Evolutionary conservation across 805 yeast species (phyloP).

Genomic region (Hanseniaspora singularis): DNA sequence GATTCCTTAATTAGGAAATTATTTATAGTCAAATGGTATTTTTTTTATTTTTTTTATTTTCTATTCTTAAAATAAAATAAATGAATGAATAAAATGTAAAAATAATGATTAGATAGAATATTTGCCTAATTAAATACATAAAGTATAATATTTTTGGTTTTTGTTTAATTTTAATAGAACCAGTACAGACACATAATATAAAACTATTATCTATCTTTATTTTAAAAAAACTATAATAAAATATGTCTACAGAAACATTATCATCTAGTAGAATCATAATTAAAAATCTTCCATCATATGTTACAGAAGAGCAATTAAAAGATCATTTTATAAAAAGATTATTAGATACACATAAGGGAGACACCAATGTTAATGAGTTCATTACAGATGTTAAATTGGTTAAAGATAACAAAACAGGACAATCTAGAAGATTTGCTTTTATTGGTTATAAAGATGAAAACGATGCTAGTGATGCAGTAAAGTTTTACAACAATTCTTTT

Average conservation of each 20-base stretch:
- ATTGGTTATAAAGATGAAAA: slow-evolving; percentile 64
- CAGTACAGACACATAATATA: background rate
- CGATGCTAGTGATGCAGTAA: slow-evolving; percentile 71
- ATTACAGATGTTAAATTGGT: slow-evolving; percentile 84
- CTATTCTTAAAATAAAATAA: no score
- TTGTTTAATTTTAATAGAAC: no score
- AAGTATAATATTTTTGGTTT: no score
- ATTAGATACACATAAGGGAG: slow-evolving; percentile 20
- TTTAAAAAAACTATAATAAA: no score
- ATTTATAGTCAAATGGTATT: no score
- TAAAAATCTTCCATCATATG: slow-evolving; percentile 72
- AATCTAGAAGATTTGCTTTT: slow-evolving; percentile 85
- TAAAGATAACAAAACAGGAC: slow-evolving; percentile 61
- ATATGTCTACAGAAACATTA: slow-evolving; percentile 41
- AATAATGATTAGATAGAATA: no score
- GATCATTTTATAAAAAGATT: slow-evolving; percentile 44
- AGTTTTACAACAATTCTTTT: slow-evolving; percentile 62
- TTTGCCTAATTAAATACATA: no score
- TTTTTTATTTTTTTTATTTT: no score
- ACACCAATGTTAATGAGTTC: slow-evolving; percentile 32
- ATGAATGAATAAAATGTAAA: no score
- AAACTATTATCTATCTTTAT: background rate
- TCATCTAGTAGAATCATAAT: slow-evolving; percentile 56
- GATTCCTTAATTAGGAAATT: no score
- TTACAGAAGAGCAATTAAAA: slow-evolving; percentile 58